Evolutionary conservation across 148 eudicot genomes (phyloP).

Genomic region (Amaranthus cruentus): DNA sequence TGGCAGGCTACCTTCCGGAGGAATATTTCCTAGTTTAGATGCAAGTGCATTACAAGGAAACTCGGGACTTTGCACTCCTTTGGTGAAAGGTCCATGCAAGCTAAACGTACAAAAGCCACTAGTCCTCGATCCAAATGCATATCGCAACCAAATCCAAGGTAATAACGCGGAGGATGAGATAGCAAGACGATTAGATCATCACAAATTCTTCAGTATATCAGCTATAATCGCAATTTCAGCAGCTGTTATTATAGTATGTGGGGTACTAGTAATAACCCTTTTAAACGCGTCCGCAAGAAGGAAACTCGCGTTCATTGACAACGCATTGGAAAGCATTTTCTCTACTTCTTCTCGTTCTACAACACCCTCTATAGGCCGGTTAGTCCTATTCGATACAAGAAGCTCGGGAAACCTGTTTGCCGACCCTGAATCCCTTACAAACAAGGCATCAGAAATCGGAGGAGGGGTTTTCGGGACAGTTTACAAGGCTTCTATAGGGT

Average conservation of each 20-base stretch:
- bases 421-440: constrained; percentile 52
- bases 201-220: constrained; percentile 70
- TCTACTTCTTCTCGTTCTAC: constrained; percentile 74
- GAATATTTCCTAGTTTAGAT: constrained; percentile 69
- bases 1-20: constrained; percentile 68
- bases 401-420: constrained; percentile 44
- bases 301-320: constrained; percentile 52
- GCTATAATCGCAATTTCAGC: constrained; percentile 80
- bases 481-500: constrained; percentile 59
- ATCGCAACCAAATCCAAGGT: constrained; percentile 43
- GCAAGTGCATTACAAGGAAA: constrained; percentile 70
- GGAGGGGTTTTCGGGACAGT: constrained; percentile 74
- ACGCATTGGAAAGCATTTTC: constrained; percentile 69
- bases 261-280: constrained; percentile 61
- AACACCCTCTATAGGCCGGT: constrained; percentile 53
- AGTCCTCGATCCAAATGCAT: constrained; percentile 70
- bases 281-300: constrained; percentile 69
- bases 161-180: constrained; percentile 16
- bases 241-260: constrained; percentile 52
- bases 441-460: constrained; percentile 68
- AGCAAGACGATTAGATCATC: constrained; percentile 26
- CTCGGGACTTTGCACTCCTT: constrained; percentile 81
- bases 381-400: constrained; percentile 60
- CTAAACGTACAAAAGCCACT: constrained; percentile 88
- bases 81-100: constrained; percentile 78